phyloP scores from a whole-genome alignment of 78 protist species.

The Dictyostelium purpureum region DNA sequence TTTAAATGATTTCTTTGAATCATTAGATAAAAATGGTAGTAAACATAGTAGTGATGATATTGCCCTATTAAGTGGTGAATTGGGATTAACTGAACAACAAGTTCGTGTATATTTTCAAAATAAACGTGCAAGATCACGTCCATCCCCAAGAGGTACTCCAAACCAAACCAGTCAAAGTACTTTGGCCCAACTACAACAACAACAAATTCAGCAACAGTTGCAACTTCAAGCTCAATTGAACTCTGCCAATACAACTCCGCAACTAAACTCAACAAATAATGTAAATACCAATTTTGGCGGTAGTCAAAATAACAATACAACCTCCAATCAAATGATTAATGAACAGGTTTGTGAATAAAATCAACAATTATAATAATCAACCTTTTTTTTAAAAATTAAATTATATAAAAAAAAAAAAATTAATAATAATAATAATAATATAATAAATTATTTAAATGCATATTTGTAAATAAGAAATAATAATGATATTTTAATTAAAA shows the following conservation, averaged over 20 bases:
- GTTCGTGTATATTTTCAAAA: conserved; percentile 24
- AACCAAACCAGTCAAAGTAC: neutral
- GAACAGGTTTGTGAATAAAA: no score
- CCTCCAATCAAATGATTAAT: no score
- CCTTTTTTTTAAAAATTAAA: no score
- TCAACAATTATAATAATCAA: no score
- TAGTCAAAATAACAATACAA: no score
- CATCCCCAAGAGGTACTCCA: neutral
- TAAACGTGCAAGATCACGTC: conserved; percentile 22
- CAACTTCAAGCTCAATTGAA: neutral
- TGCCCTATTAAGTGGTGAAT: neutral
- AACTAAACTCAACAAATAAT: neutral
- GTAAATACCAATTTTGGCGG: no score
- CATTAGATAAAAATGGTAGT: neutral
- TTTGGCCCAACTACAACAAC: neutral
- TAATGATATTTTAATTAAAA: no score
- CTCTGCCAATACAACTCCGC: neutral
- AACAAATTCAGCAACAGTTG: neutral
- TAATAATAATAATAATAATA: no score
- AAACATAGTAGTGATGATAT: conserved; percentile 6
- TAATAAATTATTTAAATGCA: no score
- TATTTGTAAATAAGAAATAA: no score
- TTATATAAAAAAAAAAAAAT: no score
- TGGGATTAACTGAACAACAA: conserved; percentile 10
- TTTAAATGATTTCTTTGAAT: neutral